Evolutionary conservation across 768 basidiomycete genomes (phyloP).

Genomic region (Tulasnella sp.): DNA sequence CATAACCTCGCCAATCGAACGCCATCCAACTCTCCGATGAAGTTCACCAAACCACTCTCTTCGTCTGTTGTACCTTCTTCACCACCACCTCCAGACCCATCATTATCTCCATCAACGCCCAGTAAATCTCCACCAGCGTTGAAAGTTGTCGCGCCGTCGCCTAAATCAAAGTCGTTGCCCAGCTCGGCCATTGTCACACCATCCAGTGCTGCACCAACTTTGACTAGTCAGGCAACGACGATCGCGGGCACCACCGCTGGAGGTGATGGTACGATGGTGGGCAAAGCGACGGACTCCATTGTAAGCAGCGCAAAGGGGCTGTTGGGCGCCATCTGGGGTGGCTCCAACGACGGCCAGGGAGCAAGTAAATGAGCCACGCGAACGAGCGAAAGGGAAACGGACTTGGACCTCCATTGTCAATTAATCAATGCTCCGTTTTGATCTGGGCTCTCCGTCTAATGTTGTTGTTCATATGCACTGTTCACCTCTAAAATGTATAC

Average conservation of each 20-base stretch:
- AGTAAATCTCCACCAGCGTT: conserved; percentile 16
- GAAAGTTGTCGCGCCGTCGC: not conserved
- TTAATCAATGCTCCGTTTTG: too few relatives aligned
- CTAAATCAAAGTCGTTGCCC: not conserved
- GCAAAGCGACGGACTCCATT: conserved; percentile 57
- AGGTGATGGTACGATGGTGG: conserved; percentile 38
- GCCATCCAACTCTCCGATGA: conserved; percentile 50
- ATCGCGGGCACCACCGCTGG: conserved; percentile 20
- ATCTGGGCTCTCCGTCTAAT: too few relatives aligned
- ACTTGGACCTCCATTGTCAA: too few relatives aligned
- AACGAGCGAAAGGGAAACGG: too few relatives aligned
- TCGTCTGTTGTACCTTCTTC: conserved; percentile 8
- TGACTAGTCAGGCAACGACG: conserved; percentile 14
- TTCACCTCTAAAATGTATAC: not conserved
- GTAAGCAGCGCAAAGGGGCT: conserved; percentile 72
- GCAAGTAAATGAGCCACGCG: too few relatives aligned
- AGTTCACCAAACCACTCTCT: conserved; percentile 14
- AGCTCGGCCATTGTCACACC: not conserved
- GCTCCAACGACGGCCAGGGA: too few relatives aligned
- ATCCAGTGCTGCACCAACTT: conserved; percentile 14
- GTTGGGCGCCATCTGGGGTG: conserved; percentile 51
- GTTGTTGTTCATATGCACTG: too few relatives aligned
- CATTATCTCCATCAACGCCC: conserved; percentile 21
- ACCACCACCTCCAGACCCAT: conserved; percentile 19
- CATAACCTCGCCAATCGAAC: conserved; percentile 35